Conservation (phyloP, 371 early-diverging fungal genomes). For the Parasitella parasitica region DNA sequence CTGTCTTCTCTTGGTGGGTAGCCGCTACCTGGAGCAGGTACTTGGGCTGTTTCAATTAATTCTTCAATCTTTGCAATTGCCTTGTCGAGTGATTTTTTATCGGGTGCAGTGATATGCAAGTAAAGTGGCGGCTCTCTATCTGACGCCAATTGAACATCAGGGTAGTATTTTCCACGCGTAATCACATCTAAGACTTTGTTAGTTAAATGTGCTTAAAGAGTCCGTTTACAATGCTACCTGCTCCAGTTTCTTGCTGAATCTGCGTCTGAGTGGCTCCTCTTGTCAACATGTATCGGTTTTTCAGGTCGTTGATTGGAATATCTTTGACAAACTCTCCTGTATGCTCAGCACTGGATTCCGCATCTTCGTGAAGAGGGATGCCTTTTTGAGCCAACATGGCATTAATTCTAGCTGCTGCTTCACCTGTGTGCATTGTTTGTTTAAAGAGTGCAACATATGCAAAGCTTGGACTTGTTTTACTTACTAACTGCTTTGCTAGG, state of each 20-base stretch:
- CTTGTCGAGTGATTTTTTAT: constrained; percentile 66
- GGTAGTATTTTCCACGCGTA: constrained; percentile 82
- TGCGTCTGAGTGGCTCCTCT: constrained; percentile 74
- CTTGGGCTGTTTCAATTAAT: constrained; percentile 57
- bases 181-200: constrained; percentile 57
- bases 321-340: constrained; percentile 58
- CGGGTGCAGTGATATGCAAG: constrained; percentile 70
- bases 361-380: constrained; percentile 16
- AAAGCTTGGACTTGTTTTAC: not conserved
- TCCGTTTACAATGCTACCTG: constrained; percentile 39
- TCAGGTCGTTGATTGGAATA: constrained; percentile 80
- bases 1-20: constrained; percentile 21
- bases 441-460: not conserved
- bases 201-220: not conserved
- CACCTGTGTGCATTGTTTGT: constrained; percentile 24
- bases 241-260: constrained; percentile 74
- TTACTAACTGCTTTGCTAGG: constrained; percentile 41
- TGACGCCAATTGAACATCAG: constrained; percentile 69
- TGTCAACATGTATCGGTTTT: constrained; percentile 78
- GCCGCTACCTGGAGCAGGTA: constrained; percentile 24
- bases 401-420: constrained; percentile 58
- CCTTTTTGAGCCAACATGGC: constrained; percentile 63
- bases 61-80: constrained; percentile 74
- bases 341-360: constrained; percentile 11
- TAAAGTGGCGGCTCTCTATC: constrained; percentile 78